Evolutionary conservation across 2,329 filamentous ascomycete genomes (phyloP).

Genomic region (Fusarium hostae): DNA sequence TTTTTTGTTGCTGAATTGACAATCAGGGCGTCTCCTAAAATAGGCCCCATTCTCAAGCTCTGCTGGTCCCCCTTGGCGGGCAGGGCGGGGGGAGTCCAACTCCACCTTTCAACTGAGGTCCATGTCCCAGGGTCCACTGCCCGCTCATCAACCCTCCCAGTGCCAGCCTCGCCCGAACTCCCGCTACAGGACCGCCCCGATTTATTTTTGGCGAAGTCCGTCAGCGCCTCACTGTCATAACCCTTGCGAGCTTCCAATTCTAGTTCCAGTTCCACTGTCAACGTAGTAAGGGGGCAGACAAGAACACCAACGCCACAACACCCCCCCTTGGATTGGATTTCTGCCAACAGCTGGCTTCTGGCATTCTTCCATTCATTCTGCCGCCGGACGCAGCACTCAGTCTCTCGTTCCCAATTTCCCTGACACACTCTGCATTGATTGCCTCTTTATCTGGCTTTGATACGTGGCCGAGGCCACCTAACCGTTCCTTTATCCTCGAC

Average conservation of each 20-base stretch:
- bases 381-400: slow-evolving; percentile 33
- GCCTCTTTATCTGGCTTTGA: slow-evolving; percentile 21
- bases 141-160: background rate
- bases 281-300: slow-evolving; percentile 40
- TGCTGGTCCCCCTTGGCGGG: slow-evolving; percentile 6
- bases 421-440: slow-evolving; percentile 23
- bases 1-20: slow-evolving; percentile 10
- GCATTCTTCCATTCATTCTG: slow-evolving; percentile 41
- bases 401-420: slow-evolving; percentile 30
- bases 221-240: slow-evolving; percentile 36
- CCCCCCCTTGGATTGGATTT: slow-evolving; percentile 37
- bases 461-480: slow-evolving; percentile 39
- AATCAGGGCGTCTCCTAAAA: slow-evolving; percentile 32
- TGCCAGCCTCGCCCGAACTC: slow-evolving; percentile 15
- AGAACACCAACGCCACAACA: slow-evolving; percentile 42
- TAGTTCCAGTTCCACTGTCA: slow-evolving; percentile 26
- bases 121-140: background rate
- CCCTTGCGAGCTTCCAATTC: slow-evolving; percentile 37
- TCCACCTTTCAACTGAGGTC: slow-evolving; percentile 11
- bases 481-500: slow-evolving; percentile 24
- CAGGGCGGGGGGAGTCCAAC: slow-evolving; percentile 3
- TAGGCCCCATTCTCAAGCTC: slow-evolving; percentile 21
- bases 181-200: slow-evolving; percentile 21
- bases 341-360: slow-evolving; percentile 40
- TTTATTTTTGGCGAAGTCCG: slow-evolving; percentile 36